Conservation (phyloP, 1,139 yeast genomes). For the Geotrichum citri-aurantii region DNA sequence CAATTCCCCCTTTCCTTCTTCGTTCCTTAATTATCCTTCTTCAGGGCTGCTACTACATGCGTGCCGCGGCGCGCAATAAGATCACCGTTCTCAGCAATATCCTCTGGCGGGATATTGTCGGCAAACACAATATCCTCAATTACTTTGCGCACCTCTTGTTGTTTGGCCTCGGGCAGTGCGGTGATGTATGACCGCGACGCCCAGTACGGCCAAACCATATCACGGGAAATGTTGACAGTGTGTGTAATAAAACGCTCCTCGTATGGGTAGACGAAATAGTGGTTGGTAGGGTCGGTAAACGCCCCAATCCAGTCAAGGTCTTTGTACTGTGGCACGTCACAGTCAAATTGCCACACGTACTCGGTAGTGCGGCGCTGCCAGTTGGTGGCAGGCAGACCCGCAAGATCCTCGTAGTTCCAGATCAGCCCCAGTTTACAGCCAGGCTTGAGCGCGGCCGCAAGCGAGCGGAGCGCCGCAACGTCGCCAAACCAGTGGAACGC, state of each 20-base stretch:
- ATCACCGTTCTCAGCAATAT: conserved; percentile 7
- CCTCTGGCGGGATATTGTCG: conserved; percentile 3
- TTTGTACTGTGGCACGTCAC: conserved; percentile 55
- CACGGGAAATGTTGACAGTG: conserved; percentile 23
- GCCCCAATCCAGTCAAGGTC: conserved; percentile 46
- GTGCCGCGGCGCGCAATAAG: conserved; percentile 11
- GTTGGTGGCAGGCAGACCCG: conserved; percentile 24
- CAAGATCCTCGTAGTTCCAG: conserved; percentile 54
- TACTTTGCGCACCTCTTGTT: conserved; percentile 33
- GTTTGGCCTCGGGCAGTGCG: conserved; percentile 40
- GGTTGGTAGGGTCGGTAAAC: conserved; percentile 29
- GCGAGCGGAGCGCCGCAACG: conserved; percentile 44
- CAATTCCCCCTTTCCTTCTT: not conserved
- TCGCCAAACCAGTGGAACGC: conserved; percentile 69
- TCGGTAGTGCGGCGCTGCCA: conserved; percentile 36
- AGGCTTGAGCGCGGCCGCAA: conserved; percentile 51
- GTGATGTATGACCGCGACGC: conserved; percentile 56
- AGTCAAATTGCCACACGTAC: conserved; percentile 34
- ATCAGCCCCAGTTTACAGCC: conserved; percentile 48
- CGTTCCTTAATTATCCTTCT: not conserved
- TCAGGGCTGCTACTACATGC: conserved; percentile 9
- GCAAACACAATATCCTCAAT: conserved; percentile 32
- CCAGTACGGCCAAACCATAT: conserved; percentile 48
- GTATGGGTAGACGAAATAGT: conserved; percentile 33
- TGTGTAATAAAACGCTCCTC: conserved; percentile 36